Evolutionary conservation across 2,329 filamentous ascomycete genomes (phyloP).

Genomic region (Phialophora chinensis): DNA sequence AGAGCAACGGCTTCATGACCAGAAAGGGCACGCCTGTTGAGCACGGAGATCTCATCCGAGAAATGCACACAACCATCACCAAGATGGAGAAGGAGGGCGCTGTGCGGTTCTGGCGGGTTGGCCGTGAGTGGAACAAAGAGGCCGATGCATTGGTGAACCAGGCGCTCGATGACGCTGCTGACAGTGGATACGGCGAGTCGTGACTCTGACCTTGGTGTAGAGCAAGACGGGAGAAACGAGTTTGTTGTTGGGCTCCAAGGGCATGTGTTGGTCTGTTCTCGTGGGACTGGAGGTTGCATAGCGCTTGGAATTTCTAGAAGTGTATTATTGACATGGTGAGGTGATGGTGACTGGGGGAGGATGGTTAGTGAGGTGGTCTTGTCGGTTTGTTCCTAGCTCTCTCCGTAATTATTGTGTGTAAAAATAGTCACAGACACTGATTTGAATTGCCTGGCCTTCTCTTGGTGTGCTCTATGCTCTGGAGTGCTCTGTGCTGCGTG

Average conservation of each 20-base stretch:
- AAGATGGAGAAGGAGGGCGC: constrained; percentile 48
- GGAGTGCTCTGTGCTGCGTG: too few relatives aligned
- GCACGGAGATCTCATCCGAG: constrained; percentile 62
- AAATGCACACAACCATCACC: constrained; percentile 47
- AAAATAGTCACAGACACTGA: background rate
- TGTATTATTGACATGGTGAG: background rate
- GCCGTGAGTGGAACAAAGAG: constrained; percentile 50
- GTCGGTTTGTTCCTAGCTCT: too few relatives aligned
- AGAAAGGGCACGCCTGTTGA: constrained; percentile 47
- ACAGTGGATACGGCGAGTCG: constrained; percentile 30
- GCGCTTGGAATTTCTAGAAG: background rate
- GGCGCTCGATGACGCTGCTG: constrained; percentile 30
- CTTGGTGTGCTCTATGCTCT: background rate
- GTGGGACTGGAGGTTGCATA: background rate
- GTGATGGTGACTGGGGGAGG: background rate
- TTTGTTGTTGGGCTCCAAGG: background rate
- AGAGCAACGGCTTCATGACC: constrained; percentile 54
- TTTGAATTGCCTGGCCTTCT: background rate
- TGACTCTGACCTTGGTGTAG: background rate
- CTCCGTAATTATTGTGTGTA: background rate
- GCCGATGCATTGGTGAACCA: constrained; percentile 52
- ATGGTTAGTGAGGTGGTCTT: background rate
- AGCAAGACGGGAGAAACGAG: background rate
- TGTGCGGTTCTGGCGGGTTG: constrained; percentile 58
- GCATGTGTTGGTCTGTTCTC: background rate